Evolutionary conservation across 208 protist genomes (phyloP), one percentile per base, ranked within the genome.

Genomic region (Lotmaria passim): DNA sequence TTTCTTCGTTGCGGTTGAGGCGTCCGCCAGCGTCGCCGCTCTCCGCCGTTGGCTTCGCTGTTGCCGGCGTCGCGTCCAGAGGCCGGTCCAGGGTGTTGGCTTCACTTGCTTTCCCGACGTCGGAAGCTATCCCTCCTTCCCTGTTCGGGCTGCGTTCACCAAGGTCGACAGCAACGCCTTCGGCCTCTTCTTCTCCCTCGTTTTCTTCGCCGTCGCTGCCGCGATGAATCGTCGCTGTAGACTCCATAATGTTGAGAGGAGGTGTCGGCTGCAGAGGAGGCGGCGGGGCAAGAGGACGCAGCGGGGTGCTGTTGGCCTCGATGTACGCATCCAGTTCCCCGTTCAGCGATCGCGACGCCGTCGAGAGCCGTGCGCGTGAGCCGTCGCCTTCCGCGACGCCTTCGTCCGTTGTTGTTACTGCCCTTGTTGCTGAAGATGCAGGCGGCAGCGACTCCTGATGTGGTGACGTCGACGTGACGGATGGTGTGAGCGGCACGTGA

Each of bases 401-500:
- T 6, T 17, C 17, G 6, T 23, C 24, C n/a, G n/a, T n/a, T n/a
- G n/a, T n/a, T n/a, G n/a, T n/a, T n/a, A n/a, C n/a, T n/a, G n/a
- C n/a, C n/a, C n/a, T n/a, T n/a, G n/a, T n/a, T n/a, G n/a, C n/a
- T n/a, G n/a, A n/a, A n/a, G n/a, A n/a, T n/a, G n/a, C n/a, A n/a
- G n/a, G n/a, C n/a, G n/a, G n/a, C n/a, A n/a, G n/a, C n/a, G n/a
- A n/a, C 1, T 33, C 53, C 19, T 38, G 23, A 15, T 39, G 6
- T 2, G 53, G 52, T 3, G 34, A 57, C 17, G 24, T 39, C 19
- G 66, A 50, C 11, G 62, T 47, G 5, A 44, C 46, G 7, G 77
- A 83, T 31, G 81, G 77, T 6, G 78, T 84, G 33, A 82, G n/a
- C 10, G 75, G 59, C 19, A 83, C 70, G 59, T 90, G 84, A 17